Conservation (phyloP, 2,329 filamentous ascomycete species). For the Calonectria montana region DNA sequence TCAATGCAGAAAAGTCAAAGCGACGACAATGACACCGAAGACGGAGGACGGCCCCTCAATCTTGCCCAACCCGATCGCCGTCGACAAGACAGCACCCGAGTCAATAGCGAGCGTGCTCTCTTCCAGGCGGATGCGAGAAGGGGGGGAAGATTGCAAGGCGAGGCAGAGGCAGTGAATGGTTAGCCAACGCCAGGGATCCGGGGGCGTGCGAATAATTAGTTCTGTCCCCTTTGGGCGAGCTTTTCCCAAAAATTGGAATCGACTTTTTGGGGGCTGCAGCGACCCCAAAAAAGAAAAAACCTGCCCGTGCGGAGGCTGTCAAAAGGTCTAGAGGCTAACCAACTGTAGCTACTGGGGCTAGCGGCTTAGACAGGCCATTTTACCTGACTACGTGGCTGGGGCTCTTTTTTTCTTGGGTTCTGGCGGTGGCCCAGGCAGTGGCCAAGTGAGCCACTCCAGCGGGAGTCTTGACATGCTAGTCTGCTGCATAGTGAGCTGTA, state of each 20-base stretch:
- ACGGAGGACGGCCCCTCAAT: background rate
- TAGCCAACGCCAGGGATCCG: background rate
- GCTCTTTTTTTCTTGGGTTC: background rate
- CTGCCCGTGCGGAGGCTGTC: slow-evolving; percentile 7
- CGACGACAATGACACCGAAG: background rate
- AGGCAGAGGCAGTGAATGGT: background rate
- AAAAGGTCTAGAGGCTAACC: slow-evolving; percentile 10
- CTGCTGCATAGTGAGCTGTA: slow-evolving; percentile 7
- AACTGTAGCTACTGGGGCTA: background rate
- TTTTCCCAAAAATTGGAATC: background rate
- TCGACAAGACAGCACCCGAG: background rate
- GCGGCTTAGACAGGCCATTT: background rate
- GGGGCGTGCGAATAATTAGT: slow-evolving; percentile 10
- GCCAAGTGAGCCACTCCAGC: slow-evolving; percentile 11
- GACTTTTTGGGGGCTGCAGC: background rate
- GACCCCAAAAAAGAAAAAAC: background rate
- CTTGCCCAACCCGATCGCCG: background rate
- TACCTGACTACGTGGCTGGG: slow-evolving; percentile 3
- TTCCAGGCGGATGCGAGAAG: background rate
- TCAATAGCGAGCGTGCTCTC: background rate
- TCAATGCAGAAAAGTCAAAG: background rate
- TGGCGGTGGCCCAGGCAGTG: slow-evolving; percentile 3
- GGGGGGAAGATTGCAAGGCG: background rate
- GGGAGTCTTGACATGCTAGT: slow-evolving; percentile 15
- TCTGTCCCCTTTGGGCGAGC: background rate